A percentile compares a stretch with the other conserved stretches of the same genome.
Evolutionary conservation across 2,329 filamentous ascomycete species (phyloP).

Genomic region (Scopulariopsis brevicaulis): DNA sequence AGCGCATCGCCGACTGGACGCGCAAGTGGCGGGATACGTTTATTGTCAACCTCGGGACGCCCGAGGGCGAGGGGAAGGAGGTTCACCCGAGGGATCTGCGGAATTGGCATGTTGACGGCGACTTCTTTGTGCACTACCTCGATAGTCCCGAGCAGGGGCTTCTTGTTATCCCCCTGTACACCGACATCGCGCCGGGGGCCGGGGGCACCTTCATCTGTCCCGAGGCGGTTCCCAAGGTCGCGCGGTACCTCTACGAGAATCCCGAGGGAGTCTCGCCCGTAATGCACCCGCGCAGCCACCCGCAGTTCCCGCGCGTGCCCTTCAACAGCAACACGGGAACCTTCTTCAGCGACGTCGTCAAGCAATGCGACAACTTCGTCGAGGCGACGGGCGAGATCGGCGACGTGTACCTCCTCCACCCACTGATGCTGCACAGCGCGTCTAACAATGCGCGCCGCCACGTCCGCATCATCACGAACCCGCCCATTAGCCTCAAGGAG

Average conservation of each 20-base stretch:
- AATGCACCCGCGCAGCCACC: constrained; percentile 45
- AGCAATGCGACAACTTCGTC: constrained; percentile 32
- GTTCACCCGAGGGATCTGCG: constrained; percentile 38
- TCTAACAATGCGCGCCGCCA: constrained; percentile 18
- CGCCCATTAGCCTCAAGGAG: constrained; percentile 32
- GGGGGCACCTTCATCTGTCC: constrained; percentile 57
- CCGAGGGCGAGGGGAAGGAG: constrained; percentile 35
- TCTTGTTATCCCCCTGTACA: constrained; percentile 57
- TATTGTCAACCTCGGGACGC: constrained; percentile 57
- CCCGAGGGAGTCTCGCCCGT: constrained; percentile 55
- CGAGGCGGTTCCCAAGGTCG: constrained; percentile 43
- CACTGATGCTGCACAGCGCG: constrained; percentile 47
- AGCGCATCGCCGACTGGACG: constrained; percentile 32
- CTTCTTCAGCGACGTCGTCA: constrained; percentile 30
- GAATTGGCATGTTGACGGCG: constrained; percentile 60
- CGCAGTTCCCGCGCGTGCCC: constrained; percentile 27
- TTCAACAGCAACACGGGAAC: constrained; percentile 18
- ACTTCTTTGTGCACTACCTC: constrained; percentile 63
- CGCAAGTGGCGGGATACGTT: constrained; percentile 55
- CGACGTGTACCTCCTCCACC: constrained; percentile 48
- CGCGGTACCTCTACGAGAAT: constrained; percentile 45
- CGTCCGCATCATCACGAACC: constrained; percentile 15
- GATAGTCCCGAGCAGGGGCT: constrained; percentile 60
- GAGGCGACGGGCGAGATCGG: constrained; percentile 42
- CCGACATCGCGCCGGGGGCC: constrained; percentile 45